These are phyloP conservation scores for Skeletonema costatum DNA, from an alignment of 108 stramenopile species.

Conservation along the genomic window DNA sequence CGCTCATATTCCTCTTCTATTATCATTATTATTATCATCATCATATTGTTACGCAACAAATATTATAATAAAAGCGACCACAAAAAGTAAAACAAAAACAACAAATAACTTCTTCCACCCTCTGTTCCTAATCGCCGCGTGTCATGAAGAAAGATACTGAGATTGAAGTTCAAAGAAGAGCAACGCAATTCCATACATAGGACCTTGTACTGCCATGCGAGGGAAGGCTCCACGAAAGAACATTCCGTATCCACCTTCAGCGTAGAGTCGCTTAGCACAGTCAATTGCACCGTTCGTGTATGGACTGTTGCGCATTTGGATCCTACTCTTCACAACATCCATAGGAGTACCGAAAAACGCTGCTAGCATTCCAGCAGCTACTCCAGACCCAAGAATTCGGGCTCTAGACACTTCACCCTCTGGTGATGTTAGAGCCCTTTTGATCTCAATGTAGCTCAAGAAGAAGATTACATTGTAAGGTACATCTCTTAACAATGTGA, in stretches of 20 bases:
- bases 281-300: conserved; percentile 24
- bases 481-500: conserved; percentile 59
- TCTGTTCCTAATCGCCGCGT: background rate
- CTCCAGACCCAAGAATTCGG: conserved; percentile 45
- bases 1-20: too few species aligned
- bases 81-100: too few species aligned
- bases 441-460: conserved; percentile 54
- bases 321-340: conserved; percentile 54
- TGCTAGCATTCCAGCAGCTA: conserved; percentile 52
- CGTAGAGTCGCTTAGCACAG: conserved; percentile 26
- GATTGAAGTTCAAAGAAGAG: conserved; percentile 50
- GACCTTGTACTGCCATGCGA: conserved; percentile 50
- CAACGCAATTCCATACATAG: conserved; percentile 55
- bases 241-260: conserved; percentile 17
- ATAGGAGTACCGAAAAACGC: conserved; percentile 49
- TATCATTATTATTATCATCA: too few species aligned
- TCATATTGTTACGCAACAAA: too few species aligned
- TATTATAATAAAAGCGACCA: too few species aligned
- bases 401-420: conserved; percentile 12
- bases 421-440: conserved; percentile 22
- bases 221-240: conserved; percentile 49
- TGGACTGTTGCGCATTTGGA: conserved; percentile 29
- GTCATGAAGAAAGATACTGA: conserved; percentile 31
- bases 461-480: conserved; percentile 67
- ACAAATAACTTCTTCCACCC: too few species aligned